Percentiles rank a stretch among this genome's conserved stretches.
These are phyloP conservation scores for Lasiodiplodia citricola DNA, from an alignment of 2,329 filamentous ascomycete genomes.

Conservation along the genomic window DNA sequence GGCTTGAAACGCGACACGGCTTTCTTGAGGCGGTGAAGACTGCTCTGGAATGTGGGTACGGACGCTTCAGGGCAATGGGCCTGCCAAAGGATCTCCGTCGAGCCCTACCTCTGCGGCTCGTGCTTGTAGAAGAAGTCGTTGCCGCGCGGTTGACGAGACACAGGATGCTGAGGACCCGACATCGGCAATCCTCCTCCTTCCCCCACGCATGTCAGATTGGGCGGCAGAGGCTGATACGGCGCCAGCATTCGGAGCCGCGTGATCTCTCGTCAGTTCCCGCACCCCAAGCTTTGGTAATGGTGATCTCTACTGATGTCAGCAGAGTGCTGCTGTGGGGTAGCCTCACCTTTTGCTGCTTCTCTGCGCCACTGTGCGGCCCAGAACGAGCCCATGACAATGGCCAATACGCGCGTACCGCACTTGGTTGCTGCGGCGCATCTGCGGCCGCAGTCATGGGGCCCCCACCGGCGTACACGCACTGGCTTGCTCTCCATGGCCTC, in stretches of 20 bases:
- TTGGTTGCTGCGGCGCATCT: background rate
- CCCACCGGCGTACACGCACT: constrained; percentile 3
- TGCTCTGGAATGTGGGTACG: background rate
- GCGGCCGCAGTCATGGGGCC: background rate
- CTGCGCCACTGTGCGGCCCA: background rate
- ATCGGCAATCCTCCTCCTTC: background rate
- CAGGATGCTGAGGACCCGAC: background rate
- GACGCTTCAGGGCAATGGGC: background rate
- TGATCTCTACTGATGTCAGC: background rate
- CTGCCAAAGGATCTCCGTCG: background rate
- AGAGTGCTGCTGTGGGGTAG: background rate
- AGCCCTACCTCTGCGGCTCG: background rate
- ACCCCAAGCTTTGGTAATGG: background rate
- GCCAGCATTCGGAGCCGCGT: background rate
- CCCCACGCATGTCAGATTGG: background rate
- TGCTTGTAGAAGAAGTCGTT: constrained; percentile 2
- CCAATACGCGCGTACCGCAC: background rate
- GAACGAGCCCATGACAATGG: background rate
- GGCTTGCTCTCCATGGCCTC: background rate
- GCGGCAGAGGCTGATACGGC: background rate
- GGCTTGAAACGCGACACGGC: background rate
- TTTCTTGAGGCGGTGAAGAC: background rate
- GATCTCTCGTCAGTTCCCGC: background rate
- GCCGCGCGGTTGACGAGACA: background rate
- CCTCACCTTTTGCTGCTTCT: background rate